phyloP scores from a whole-genome alignment of 2,329 filamentous ascomycete genomes.

The Cladosporium cucumerinum region DNA sequence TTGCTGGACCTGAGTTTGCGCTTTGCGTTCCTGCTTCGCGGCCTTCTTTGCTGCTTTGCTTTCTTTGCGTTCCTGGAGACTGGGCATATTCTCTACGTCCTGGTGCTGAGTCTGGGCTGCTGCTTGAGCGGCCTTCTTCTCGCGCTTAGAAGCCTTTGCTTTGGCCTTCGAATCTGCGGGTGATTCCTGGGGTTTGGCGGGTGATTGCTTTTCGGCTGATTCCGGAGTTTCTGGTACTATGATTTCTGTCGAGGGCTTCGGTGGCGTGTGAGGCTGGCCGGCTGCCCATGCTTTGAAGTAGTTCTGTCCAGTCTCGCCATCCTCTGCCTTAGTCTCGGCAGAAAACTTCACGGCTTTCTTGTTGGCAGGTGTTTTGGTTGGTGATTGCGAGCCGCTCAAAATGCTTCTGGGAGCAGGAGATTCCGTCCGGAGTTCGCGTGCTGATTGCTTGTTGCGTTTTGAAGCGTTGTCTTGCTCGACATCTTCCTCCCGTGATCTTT shows the following conservation, averaged over 20 bases:
- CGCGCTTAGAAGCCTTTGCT: constrained; percentile 4
- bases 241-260: constrained; percentile 8
- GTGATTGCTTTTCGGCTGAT: background rate
- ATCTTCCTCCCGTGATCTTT: constrained; percentile 14
- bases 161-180: constrained; percentile 33
- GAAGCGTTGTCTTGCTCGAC: background rate
- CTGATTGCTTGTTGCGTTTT: constrained; percentile 7
- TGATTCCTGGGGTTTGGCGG: background rate
- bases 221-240: constrained; percentile 10
- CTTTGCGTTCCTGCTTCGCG: constrained; percentile 14
- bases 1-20: constrained; percentile 1
- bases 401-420: constrained; percentile 5
- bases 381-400: constrained; percentile 12
- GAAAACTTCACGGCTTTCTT: constrained; percentile 63
- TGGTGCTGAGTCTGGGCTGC: constrained; percentile 36
- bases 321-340: constrained; percentile 57
- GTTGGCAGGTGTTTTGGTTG: constrained; percentile 16
- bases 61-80: constrained; percentile 3
- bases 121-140: constrained; percentile 30
- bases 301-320: constrained; percentile 50
- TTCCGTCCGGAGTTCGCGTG: background rate
- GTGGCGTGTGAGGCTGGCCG: constrained; percentile 12
- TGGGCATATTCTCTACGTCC: constrained; percentile 29
- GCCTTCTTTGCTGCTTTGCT: constrained; percentile 14
- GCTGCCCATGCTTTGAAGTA: constrained; percentile 50